Percentiles rank a stretch among this genome's conserved stretches.
These are phyloP conservation scores for Salvia hispanica DNA, from an alignment of 257 asterid species.

Conservation along the genomic window DNA sequence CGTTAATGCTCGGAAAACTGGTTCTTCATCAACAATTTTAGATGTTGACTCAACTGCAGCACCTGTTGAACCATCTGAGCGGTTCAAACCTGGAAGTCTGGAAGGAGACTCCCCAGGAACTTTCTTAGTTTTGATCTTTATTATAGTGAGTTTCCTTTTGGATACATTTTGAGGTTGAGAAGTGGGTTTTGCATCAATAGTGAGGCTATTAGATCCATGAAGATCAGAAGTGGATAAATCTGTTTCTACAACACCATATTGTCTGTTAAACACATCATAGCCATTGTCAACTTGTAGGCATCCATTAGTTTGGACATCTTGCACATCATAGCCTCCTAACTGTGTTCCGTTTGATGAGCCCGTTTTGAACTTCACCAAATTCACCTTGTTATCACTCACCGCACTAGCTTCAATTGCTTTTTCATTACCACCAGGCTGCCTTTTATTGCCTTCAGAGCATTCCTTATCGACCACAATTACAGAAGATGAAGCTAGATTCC, in stretches of 20 bases:
- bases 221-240: slow-evolving; percentile 36
- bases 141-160: slow-evolving; percentile 48
- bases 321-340: slow-evolving; percentile 38
- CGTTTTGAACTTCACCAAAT: slow-evolving; percentile 50
- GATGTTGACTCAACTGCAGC: slow-evolving; percentile 43
- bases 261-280: slow-evolving; percentile 36
- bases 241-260: slow-evolving; percentile 37
- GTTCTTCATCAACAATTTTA: slow-evolving; percentile 40
- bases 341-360: slow-evolving; percentile 44
- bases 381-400: slow-evolving; percentile 37
- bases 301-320: slow-evolving; percentile 35
- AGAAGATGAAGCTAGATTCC: slow-evolving; percentile 49
- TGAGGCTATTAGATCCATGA: slow-evolving; percentile 36
- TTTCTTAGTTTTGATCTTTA: slow-evolving; percentile 63
- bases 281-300: slow-evolving; percentile 30
- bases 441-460: slow-evolving; percentile 31
- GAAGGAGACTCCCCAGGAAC: slow-evolving; percentile 40
- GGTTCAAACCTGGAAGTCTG: slow-evolving; percentile 24
- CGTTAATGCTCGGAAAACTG: slow-evolving; percentile 27
- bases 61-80: slow-evolving; percentile 33
- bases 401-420: slow-evolving; percentile 34
- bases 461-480: slow-evolving; percentile 40
- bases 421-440: slow-evolving; percentile 39
- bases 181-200: slow-evolving; percentile 31
- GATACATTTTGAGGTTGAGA: slow-evolving; percentile 41